Evolutionary conservation across 1,139 yeast genomes (phyloP).

Genomic region (Suhomyces chickasaworum): DNA sequence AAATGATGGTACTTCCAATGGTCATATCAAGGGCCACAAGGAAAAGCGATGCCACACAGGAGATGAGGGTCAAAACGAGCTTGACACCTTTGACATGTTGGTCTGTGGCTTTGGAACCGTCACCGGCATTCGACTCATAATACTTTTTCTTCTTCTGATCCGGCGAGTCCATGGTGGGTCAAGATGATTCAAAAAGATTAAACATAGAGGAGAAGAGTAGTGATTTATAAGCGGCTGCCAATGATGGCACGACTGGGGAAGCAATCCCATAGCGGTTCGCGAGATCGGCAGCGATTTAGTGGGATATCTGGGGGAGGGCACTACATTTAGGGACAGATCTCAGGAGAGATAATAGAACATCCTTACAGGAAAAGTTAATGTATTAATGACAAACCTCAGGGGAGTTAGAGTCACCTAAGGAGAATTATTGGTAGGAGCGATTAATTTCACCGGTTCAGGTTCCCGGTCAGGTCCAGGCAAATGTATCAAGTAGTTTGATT

Average conservation of each 20-base stretch:
- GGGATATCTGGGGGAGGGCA: background rate
- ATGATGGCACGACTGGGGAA: background rate
- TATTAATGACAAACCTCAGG: no score
- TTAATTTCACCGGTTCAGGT: no score
- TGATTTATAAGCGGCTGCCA: background rate
- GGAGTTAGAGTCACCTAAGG: no score
- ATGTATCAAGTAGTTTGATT: no score
- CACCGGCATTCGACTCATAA: slow-evolving; percentile 55
- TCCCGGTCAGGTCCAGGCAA: no score
- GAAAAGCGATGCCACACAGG: slow-evolving; percentile 55
- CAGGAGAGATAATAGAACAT: no score
- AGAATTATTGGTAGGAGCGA: no score
- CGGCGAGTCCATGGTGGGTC: background rate
- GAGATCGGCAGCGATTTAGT: background rate
- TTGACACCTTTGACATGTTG: slow-evolving; percentile 50
- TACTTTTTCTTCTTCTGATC: slow-evolving; percentile 24
- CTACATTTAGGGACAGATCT: no score
- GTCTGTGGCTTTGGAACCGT: slow-evolving; percentile 52
- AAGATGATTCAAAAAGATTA: no score
- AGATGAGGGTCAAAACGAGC: slow-evolving; percentile 42
- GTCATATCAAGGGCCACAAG: slow-evolving; percentile 70
- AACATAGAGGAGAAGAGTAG: background rate
- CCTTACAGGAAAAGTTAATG: no score
- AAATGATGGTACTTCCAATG: slow-evolving; percentile 59
- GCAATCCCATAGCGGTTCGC: background rate